These are phyloP conservation scores for Rhodotorula toruloides DNA, from an alignment of 768 basidiomycete species.

Conservation along the genomic window DNA sequence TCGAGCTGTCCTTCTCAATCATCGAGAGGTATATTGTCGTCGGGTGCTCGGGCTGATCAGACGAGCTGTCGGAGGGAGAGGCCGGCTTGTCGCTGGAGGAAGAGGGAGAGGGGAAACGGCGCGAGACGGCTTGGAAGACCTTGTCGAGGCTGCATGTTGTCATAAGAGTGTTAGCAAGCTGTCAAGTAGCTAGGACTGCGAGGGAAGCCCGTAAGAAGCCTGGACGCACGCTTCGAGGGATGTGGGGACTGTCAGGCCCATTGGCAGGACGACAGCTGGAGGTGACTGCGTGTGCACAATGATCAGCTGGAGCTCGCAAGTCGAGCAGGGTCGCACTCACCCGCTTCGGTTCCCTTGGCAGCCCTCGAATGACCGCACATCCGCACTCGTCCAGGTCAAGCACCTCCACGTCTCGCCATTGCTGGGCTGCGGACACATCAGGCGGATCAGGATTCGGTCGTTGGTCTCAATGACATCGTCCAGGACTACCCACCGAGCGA, in stretches of 20 bases:
- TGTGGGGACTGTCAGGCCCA: slow-evolving; percentile 21
- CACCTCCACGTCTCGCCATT: slow-evolving; percentile 30
- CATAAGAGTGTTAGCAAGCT: not conserved
- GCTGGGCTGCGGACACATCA: slow-evolving; percentile 31
- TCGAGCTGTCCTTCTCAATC: slow-evolving; percentile 35
- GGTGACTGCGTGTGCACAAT: slow-evolving; percentile 4
- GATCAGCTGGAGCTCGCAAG: not conserved
- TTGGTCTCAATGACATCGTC: not conserved
- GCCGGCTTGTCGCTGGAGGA: not conserved
- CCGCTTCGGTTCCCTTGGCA: slow-evolving; percentile 2
- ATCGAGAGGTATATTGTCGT: slow-evolving; percentile 32
- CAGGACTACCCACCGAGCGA: slow-evolving; percentile 11
- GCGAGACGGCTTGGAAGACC: slow-evolving; percentile 15
- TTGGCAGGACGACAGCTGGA: slow-evolving; percentile 19
- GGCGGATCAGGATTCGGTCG: too few relatives aligned
- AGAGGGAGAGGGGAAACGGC: slow-evolving; percentile 8
- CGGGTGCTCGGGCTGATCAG: not conserved
- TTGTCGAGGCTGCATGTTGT: slow-evolving; percentile 10
- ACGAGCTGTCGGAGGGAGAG: not conserved
- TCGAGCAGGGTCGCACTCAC: not conserved
- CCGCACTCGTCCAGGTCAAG: slow-evolving; percentile 25
- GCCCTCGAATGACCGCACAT: slow-evolving; percentile 17
- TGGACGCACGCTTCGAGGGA: slow-evolving; percentile 25
- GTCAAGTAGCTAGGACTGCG: not conserved
- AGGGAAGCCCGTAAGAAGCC: too few relatives aligned